Evolutionary conservation across 1,284 basidiomycete species (phyloP).

Genomic region (Moniliophthora roreri): DNA sequence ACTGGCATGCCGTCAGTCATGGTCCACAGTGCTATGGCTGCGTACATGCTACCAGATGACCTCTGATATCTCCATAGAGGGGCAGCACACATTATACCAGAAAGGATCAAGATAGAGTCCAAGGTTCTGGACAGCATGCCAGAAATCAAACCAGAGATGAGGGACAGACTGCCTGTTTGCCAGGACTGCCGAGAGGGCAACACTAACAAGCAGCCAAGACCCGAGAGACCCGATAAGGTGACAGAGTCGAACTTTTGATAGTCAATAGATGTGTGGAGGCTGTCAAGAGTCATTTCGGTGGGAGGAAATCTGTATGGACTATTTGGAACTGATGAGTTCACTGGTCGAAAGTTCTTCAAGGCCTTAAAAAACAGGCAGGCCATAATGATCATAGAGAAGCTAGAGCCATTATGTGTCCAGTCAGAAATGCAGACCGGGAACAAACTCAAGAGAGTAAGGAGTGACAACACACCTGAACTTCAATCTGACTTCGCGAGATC

Average conservation of each 20-base stretch:
- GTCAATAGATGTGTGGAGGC: background rate
- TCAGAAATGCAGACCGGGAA: conserved; percentile 1
- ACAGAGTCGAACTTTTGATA: background rate
- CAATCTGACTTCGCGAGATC: background rate
- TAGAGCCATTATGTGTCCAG: background rate
- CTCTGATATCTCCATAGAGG: too few species aligned
- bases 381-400: background rate
- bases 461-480: conserved; percentile 7
- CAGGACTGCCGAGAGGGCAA: too few species aligned
- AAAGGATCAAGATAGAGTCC: too few species aligned
- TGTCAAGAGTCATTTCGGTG: background rate
- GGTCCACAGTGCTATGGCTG: too few species aligned
- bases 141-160: too few species aligned
- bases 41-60: too few species aligned
- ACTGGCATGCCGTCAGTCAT: background rate
- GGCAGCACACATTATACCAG: too few species aligned
- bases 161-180: too few species aligned
- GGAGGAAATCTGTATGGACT: conserved; percentile 4
- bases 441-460: background rate
- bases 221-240: background rate
- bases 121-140: too few species aligned
- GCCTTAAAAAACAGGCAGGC: background rate
- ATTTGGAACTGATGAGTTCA: background rate
- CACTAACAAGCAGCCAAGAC: background rate
- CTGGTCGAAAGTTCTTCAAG: background rate